These are phyloP conservation scores for Lodderomyces elongisporus DNA, from an alignment of 1,139 yeast genomes.

Conservation along the genomic window DNA sequence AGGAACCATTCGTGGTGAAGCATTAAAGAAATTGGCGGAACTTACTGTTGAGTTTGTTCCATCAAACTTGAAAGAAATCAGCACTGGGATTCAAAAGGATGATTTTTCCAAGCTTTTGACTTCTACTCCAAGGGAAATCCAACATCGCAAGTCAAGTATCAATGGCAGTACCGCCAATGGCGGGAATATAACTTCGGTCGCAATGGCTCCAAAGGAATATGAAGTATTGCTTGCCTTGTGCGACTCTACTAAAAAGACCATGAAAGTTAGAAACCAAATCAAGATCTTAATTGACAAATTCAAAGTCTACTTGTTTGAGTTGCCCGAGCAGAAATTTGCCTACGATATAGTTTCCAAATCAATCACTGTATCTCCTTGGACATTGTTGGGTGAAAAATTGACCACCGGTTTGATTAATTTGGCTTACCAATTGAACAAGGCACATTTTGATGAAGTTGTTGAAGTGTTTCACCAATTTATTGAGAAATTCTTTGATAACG, in stretches of 20 bases:
- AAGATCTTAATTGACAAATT: slow-evolving; percentile 48
- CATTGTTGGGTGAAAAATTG: slow-evolving; percentile 29
- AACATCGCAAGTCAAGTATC: slow-evolving; percentile 1
- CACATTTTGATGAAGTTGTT: slow-evolving; percentile 23
- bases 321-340: slow-evolving; percentile 47
- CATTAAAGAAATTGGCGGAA: slow-evolving; percentile 44
- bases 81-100: slow-evolving; percentile 15
- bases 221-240: slow-evolving; percentile 70
- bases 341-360: slow-evolving; percentile 17
- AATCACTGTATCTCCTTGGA: slow-evolving; percentile 36
- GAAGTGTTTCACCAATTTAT: slow-evolving; percentile 28
- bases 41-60: slow-evolving; percentile 23
- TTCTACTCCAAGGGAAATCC: slow-evolving; percentile 16
- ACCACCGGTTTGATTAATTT: slow-evolving; percentile 35
- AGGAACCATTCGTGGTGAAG: slow-evolving; percentile 53
- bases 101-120: slow-evolving; percentile 24
- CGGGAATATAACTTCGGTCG: slow-evolving; percentile 23
- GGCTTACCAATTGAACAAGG: slow-evolving; percentile 26
- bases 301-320: slow-evolving; percentile 52
- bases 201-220: slow-evolving; percentile 53
- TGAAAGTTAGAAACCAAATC: slow-evolving; percentile 44
- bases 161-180: slow-evolving; percentile 2
- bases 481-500: slow-evolving; percentile 20
- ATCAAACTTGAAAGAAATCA: slow-evolving; percentile 14
- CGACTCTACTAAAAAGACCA: slow-evolving; percentile 42